Base-by-base conservation (phyloP, 2,329 filamentous ascomycete genomes). In the Tolypocladium paradoxum region DNA sequence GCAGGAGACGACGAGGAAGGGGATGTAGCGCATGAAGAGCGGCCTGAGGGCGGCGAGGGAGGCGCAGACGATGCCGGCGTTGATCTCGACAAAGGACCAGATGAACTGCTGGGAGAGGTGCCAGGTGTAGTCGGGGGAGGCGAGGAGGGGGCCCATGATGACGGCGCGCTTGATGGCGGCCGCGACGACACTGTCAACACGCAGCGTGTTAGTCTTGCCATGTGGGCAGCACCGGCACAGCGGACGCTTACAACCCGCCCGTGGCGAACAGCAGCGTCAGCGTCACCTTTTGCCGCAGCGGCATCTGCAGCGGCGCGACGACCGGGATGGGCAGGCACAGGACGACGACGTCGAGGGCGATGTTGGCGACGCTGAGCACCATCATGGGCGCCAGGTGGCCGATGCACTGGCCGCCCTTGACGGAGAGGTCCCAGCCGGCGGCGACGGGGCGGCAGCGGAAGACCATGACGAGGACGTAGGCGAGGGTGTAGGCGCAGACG, bases 11-110 rank as follows among this genome's bases (percentile, higher is more conserved):
- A 65, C 55, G 18, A 65, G 49, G 37, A 62, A 61, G 14, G 63
- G 63, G 0, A 65, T 52, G 53, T 61, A 63, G 4, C 68, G 69
- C 16, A 68, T 68, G 55, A 75, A 73, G 4, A 77, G 59, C 0
- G 76, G 76, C 53, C 78, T 78, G 6, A 79, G 65, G 0, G 76
- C 74, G 0, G 76, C 74, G 0, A 76, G 67, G 8, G 70, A 75
- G 22, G 75, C 73, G 56, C 76, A 79, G 33, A 73, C 62, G 37
- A 79, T 73, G n/a, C 71, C 75, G 6, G 72, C 64, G 53, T 75
- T 77, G 54, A 77, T 65, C 56, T 79, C 76, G 49, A 79, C 69
- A 53, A 71, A 68, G 24, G 70, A 72, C 72, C 75, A 76, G 14
- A 76, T 54, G 11, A 66, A 45, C 11, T 67, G 62, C 1, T 54